phyloP scores from a whole-genome alignment of 257 asterid species.

The Agastache rugosa region DNA sequence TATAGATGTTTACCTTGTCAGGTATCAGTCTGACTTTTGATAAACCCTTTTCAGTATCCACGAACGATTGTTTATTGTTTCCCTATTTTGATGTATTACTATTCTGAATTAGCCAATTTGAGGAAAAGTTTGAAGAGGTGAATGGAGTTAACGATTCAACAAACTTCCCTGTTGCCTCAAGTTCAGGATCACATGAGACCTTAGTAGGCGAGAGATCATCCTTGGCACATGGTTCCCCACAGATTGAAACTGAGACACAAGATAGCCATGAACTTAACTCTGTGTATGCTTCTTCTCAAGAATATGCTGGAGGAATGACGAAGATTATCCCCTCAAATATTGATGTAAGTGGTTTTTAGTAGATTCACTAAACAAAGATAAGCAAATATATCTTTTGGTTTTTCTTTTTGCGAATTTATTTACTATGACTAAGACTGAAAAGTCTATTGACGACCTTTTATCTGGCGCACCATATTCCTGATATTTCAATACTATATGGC shows the following conservation, averaged over 20 bases:
- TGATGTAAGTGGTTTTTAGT: slow-evolving; percentile 58
- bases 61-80: slow-evolving; percentile 16
- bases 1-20: slow-evolving; percentile 93
- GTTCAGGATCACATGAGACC: slow-evolving; percentile 69
- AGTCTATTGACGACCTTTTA: background rate
- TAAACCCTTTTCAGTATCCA: slow-evolving; percentile 26
- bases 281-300: slow-evolving; percentile 59
- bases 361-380: background rate
- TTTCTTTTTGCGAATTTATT: background rate
- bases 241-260: slow-evolving; percentile 51
- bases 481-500: slow-evolving; percentile 7
- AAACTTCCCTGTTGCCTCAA: slow-evolving; percentile 60
- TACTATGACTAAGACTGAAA: background rate
- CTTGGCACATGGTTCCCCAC: slow-evolving; percentile 43
- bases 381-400: background rate
- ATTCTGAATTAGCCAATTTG: slow-evolving; percentile 71
- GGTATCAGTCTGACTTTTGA: slow-evolving; percentile 48
- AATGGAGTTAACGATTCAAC: slow-evolving; percentile 61
- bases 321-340: slow-evolving; percentile 79
- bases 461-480: background rate
- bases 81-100: slow-evolving; percentile 21
- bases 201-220: slow-evolving; percentile 46
- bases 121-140: slow-evolving; percentile 89
- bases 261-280: slow-evolving; percentile 50
- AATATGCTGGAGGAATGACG: slow-evolving; percentile 73